These are phyloP conservation scores for Sporothrix protearum DNA, from an alignment of 2,329 filamentous ascomycete genomes.

Conservation along the genomic window DNA sequence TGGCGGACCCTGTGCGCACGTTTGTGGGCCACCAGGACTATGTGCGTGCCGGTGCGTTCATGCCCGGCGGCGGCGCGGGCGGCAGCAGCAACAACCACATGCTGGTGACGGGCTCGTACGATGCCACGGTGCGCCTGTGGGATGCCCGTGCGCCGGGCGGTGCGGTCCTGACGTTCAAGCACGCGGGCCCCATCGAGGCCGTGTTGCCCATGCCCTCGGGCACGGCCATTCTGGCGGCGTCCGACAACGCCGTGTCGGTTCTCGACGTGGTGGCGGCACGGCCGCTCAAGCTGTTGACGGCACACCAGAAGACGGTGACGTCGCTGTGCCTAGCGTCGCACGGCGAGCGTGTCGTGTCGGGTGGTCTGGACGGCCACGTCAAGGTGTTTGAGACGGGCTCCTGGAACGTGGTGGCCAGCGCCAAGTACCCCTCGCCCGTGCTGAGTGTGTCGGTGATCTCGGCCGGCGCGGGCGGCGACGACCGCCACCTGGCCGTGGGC, in stretches of 20 bases:
- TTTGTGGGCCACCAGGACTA: slow-evolving; percentile 91
- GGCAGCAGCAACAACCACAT: slow-evolving; percentile 53
- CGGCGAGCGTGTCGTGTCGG: slow-evolving; percentile 76
- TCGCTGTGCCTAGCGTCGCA: slow-evolving; percentile 77
- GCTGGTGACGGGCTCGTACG: slow-evolving; percentile 87
- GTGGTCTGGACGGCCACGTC: slow-evolving; percentile 89
- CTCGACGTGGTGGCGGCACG: slow-evolving; percentile 89
- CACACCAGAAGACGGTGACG: slow-evolving; percentile 97
- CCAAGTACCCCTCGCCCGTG: slow-evolving; percentile 90
- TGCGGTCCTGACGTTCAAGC: slow-evolving; percentile 88
- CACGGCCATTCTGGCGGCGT: slow-evolving; percentile 78
- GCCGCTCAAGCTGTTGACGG: slow-evolving; percentile 79
- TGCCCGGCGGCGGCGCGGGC: slow-evolving; percentile 55
- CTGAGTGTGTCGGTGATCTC: slow-evolving; percentile 76
- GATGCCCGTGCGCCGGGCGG: slow-evolving; percentile 71
- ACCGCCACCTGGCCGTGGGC: slow-evolving; percentile 91
- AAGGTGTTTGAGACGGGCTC: slow-evolving; percentile 92
- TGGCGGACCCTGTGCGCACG: slow-evolving; percentile 68
- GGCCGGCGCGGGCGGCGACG: slow-evolving; percentile 64
- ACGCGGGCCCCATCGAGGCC: slow-evolving; percentile 80
- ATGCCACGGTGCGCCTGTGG: slow-evolving; percentile 90
- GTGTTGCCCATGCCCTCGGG: slow-evolving; percentile 85
- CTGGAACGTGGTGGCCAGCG: slow-evolving; percentile 94
- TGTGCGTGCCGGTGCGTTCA: slow-evolving; percentile 80
- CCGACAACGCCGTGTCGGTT: slow-evolving; percentile 83